Base-by-base conservation (phyloP, 169 alveolate species). In the Babesia sp. region DNA sequence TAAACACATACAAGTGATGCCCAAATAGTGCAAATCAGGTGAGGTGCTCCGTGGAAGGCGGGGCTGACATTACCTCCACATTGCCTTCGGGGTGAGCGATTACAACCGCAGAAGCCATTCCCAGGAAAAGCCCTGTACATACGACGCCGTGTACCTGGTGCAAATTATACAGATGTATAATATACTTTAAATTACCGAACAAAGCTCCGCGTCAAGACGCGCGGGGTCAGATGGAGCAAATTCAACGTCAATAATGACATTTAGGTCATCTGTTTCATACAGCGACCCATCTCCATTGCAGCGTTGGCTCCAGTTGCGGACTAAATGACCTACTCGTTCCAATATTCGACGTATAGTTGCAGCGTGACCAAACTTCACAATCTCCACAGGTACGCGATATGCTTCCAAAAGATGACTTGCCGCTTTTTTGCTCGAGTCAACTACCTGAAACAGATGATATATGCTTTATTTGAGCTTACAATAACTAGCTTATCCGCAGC, bases 101-200 rank as follows among this genome's bases (percentile, higher is more conserved):
- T 68, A 91, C 68, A 41, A 91, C 90, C 16, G 77, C 73, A 22
- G 86, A 71, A 18, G 91, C 83, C 90, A 91, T 77, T 63, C 82
- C 84, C 41, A 89, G 59, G 71, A 91, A 91, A 36, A 91, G 66
- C 5, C 95, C 95, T 31, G 83, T 77, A 53, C 91, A 91, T 16
- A 91, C 91, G 24, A 91, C 95, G 8, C 95, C 95, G 14, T 86
- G 91, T 4, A 88, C 58, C 93, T 88, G 77, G 16, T 37, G 12
- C 24, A 37, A 29, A 28, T 64, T 28, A 46, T 36, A 41, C 2
- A 14, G 11, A 29, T 8, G 34, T 1, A 5, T n/a, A 26, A 2
- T 24, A 4, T 24, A 39, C 2, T 18, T 45, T 56, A 28, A 39
- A 22, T 73, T 75, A 81, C 88, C 79, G 82, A 61, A 54, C 57